Evolutionary conservation across 2,329 filamentous ascomycete genomes (phyloP).

Genomic region (Graphiopsis chlorocephala): DNA sequence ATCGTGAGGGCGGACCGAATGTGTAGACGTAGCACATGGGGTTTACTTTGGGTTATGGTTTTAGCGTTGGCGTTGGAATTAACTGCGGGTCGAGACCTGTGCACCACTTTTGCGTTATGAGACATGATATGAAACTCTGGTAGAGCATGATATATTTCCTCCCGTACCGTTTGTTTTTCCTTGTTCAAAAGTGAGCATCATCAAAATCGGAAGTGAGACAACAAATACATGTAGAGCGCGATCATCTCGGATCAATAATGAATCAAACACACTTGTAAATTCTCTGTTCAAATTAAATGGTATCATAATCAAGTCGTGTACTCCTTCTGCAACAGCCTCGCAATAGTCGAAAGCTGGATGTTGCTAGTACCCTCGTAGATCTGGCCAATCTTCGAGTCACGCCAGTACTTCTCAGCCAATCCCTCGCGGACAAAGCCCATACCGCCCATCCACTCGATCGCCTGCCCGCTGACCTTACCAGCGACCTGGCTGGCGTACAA

Average conservation of each 20-base stretch:
- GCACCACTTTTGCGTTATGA: background rate
- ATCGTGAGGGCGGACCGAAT: too few species aligned
- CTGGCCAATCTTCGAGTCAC: conserved; percentile 97
- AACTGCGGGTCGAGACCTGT: background rate
- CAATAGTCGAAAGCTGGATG: conserved; percentile 69
- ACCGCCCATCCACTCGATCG: conserved; percentile 98
- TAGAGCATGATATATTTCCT: background rate
- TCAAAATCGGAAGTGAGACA: too few species aligned
- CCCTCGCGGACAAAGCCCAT: conserved; percentile 98
- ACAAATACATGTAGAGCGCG: too few species aligned
- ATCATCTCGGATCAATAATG: background rate
- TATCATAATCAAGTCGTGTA: conserved; percentile 49
- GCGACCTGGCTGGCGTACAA: conserved; percentile 92
- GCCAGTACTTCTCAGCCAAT: conserved; percentile 94
- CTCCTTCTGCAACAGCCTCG: conserved; percentile 66
- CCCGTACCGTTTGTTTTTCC: too few species aligned
- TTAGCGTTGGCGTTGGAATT: background rate
- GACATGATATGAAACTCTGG: background rate
- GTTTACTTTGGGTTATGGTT: background rate
- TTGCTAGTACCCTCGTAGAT: conserved; percentile 78
- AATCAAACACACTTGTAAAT: background rate
- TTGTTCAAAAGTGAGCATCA: too few species aligned
- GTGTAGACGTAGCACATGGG: too few species aligned
- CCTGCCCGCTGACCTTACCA: conserved; percentile 76
- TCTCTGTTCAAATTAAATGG: background rate